Evolutionary conservation across 192 early-diverging fungal species (phyloP).

Genomic region (Glomus cerebriforme): DNA sequence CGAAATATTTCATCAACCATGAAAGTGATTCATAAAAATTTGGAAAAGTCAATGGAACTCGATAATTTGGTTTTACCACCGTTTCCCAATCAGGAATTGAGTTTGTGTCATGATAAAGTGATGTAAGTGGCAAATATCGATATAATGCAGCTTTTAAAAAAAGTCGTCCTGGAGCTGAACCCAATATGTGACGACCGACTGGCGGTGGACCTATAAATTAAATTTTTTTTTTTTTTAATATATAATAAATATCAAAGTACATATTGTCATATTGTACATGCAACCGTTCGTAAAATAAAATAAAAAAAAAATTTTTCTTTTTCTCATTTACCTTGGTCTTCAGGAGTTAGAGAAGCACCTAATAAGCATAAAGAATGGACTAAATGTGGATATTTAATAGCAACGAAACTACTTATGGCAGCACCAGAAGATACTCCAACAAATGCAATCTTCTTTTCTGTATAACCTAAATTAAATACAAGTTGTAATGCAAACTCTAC

Average conservation of each 20-base stretch:
- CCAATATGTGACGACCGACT: constrained; percentile 9
- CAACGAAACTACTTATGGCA: neutral
- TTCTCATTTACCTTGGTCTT: constrained; percentile 18
- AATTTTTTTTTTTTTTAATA: too few relatives aligned
- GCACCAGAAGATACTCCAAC: constrained; percentile 9
- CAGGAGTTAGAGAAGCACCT: neutral
- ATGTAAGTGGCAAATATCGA: neutral
- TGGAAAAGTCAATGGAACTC: constrained; percentile 19
- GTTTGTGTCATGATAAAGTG: constrained; percentile 6
- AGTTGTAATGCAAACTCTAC: neutral
- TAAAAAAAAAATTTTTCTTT: too few relatives aligned
- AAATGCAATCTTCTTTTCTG: neutral
- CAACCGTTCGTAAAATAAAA: neutral
- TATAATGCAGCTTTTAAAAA: constrained; percentile 1
- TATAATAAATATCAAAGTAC: too few relatives aligned
- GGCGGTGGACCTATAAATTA: constrained; percentile 8
- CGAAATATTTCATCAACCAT: constrained; percentile 11
- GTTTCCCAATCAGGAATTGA: constrained; percentile 23
- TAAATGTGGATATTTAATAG: constrained; percentile 9
- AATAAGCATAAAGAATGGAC: constrained; percentile 6
- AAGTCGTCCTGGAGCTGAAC: constrained; percentile 4
- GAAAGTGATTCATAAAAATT: constrained; percentile 25
- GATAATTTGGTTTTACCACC: constrained; percentile 17
- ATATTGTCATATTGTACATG: too few relatives aligned
- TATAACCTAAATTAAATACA: neutral